Evolutionary conservation across 495 filamentous ascomycete species (phyloP).

Genomic region (Xylaria acuta): DNA sequence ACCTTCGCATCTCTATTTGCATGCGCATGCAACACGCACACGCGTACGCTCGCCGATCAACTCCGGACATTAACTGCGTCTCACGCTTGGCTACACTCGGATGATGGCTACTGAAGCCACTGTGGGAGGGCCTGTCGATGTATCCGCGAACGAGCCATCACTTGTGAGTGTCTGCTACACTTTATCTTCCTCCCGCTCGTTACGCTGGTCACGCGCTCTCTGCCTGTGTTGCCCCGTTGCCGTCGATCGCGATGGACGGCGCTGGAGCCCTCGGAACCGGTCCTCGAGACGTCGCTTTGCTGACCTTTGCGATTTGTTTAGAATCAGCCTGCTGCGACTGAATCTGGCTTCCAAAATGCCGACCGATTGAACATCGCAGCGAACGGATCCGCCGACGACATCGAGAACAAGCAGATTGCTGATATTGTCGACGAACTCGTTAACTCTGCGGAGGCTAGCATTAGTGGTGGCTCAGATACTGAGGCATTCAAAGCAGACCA

Average conservation of each 20-base stretch:
- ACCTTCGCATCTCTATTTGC: neutral
- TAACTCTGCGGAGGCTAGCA: slow-evolving; percentile 61
- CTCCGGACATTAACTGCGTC: slow-evolving; percentile 30
- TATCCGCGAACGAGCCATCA: slow-evolving; percentile 29
- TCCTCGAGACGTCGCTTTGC: slow-evolving; percentile 5
- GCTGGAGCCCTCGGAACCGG: neutral
- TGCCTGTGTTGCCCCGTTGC: neutral
- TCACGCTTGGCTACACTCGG: slow-evolving; percentile 42
- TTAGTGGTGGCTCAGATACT: slow-evolving; percentile 73
- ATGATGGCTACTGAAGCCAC: slow-evolving; percentile 67
- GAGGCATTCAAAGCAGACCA: slow-evolving; percentile 63
- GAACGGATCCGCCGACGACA: slow-evolving; percentile 55
- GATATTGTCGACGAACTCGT: slow-evolving; percentile 57
- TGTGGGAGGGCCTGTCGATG: slow-evolving; percentile 57
- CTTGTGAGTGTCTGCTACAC: slow-evolving; percentile 15
- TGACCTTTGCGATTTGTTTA: slow-evolving; percentile 33
- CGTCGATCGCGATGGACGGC: neutral
- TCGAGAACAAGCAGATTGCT: slow-evolving; percentile 57
- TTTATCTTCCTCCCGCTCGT: neutral
- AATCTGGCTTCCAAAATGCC: slow-evolving; percentile 53
- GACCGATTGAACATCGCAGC: slow-evolving; percentile 43
- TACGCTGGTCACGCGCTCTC: neutral
- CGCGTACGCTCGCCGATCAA: slow-evolving; percentile 21
- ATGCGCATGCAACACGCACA: slow-evolving; percentile 1
- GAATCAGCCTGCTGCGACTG: slow-evolving; percentile 32